Evolutionary conservation across 768 basidiomycete genomes (phyloP).

Genomic region (Trametes cinnabarina): DNA sequence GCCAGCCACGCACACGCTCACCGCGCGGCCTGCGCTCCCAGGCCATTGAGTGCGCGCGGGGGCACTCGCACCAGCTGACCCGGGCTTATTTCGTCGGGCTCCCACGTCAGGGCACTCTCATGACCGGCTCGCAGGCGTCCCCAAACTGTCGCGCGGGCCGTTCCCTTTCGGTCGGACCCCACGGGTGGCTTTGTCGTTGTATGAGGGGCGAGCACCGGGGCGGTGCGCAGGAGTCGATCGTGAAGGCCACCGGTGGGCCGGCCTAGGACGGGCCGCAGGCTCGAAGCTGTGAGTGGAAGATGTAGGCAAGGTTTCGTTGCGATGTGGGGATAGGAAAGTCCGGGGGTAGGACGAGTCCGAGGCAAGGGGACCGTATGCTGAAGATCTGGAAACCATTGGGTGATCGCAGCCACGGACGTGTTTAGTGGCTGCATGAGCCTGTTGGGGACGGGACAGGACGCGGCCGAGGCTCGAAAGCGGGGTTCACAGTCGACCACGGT

Average conservation of each 20-base stretch:
- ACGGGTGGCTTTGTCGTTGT: too few species aligned
- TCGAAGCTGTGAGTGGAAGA: too few species aligned
- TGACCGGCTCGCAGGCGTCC: background rate
- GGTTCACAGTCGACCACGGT: background rate
- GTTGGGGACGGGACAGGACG: constrained; percentile 1
- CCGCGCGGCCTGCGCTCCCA: constrained; percentile 7
- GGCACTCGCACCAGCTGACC: constrained; percentile 10
- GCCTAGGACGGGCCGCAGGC: too few species aligned
- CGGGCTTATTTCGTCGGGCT: constrained; percentile 12
- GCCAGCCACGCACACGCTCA: background rate
- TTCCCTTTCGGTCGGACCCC: too few species aligned
- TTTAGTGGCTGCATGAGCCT: background rate
- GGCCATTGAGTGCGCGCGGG: constrained; percentile 11
- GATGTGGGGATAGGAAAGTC: too few species aligned
- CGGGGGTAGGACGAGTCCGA: too few species aligned
- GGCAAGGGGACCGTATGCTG: too few species aligned
- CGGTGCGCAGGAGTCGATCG: too few species aligned
- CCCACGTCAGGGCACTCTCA: constrained; percentile 5
- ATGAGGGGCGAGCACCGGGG: too few species aligned
- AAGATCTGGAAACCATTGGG: background rate
- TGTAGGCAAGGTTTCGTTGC: too few species aligned
- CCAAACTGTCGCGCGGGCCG: background rate
- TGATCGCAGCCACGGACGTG: background rate
- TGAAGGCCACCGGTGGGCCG: too few species aligned
- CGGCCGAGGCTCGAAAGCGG: background rate